phyloP scores from a whole-genome alignment of 176 grass and related monocot genomes.

The Musa schizocarpa region DNA sequence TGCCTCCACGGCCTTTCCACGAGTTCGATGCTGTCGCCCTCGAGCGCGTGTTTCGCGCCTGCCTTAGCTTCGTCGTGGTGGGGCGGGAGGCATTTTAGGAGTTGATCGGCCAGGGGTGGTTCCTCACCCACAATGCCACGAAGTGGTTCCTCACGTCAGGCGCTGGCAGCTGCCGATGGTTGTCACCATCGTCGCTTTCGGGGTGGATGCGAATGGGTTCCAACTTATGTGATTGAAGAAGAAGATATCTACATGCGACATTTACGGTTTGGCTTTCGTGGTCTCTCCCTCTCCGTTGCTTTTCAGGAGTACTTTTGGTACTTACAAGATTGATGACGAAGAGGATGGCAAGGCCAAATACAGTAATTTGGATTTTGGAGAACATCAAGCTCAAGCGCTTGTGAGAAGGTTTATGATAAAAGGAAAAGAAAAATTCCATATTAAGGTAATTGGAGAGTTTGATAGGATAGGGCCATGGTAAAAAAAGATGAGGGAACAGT shows the following conservation, averaged over 20 bases:
- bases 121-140: constrained; percentile 44
- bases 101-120: constrained; percentile 38
- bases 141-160: constrained; percentile 62
- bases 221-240: constrained; percentile 45
- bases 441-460: constrained; percentile 33
- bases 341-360: constrained; percentile 1
- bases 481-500: constrained; percentile 10
- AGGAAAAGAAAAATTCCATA: constrained; percentile 6
- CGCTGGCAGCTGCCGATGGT: constrained; percentile 39
- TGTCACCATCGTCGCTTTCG: constrained; percentile 31
- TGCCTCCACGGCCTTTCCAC: constrained; percentile 22
- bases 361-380: constrained; percentile 10
- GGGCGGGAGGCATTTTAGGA: constrained; percentile 12
- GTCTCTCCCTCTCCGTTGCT: constrained; percentile 17
- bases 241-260: constrained; percentile 30
- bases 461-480: constrained; percentile 42
- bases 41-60: constrained; percentile 29
- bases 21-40: constrained; percentile 40
- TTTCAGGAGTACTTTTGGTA: constrained; percentile 27
- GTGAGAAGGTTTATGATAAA: constrained; percentile 51
- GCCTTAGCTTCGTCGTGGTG: constrained; percentile 8
- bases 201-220: constrained; percentile 33
- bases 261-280: constrained; percentile 22
- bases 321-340: constrained; percentile 15
- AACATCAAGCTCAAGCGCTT: constrained; percentile 42